Base-by-base conservation (phyloP, 495 filamentous ascomycete species). In the Penicillium bialowiezense region DNA sequence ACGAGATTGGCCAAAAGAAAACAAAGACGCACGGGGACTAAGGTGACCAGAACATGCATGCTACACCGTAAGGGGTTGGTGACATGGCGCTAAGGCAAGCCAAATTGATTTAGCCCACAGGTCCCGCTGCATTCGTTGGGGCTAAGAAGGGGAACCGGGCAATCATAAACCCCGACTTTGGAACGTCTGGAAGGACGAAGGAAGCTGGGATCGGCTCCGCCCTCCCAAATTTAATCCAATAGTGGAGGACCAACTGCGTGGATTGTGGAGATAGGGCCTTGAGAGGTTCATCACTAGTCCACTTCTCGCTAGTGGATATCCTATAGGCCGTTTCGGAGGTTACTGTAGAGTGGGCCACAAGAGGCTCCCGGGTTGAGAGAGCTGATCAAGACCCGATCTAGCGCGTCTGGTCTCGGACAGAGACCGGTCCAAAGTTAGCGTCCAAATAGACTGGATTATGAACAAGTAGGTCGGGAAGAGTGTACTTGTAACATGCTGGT, bases 41-140 rank as follows among this genome's bases (percentile, higher is more conserved):
- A 26, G 10, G 45, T 29, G 37, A 57, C 23, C 42, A 44, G 37
- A 42, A 53, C 56, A 51, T 57, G 41, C 36, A 54, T 56, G 51
- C 48, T 58, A 61, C 60, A 61, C 60, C 54, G 58, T 58, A 53
- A 58, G 46, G 49, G 55, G 51, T 26, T 52, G 52, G 51, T 63
- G 60, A 64, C 58, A 61, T 64, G 54, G 40, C 55, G 38, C 60
- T 61, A 64, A 58, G 13, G 50, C 50, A 64, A 59, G 57, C 58
- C 58, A 64, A 56, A 35, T 59, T 46, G 44, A 45, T 33, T 51
- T 43, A 48, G 50, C 50, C 58, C 51, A 48, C 48, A 58, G 52
- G 46, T 62, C 45, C 59, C 56, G 56, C 56, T 50, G 56, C 51
- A 52, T 45, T 50, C 48, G 21, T 51, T 50, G 48, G 43, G 54